Evolutionary conservation across 2,329 filamentous ascomycete species (phyloP).

Genomic region (Diaporthe sp.): DNA sequence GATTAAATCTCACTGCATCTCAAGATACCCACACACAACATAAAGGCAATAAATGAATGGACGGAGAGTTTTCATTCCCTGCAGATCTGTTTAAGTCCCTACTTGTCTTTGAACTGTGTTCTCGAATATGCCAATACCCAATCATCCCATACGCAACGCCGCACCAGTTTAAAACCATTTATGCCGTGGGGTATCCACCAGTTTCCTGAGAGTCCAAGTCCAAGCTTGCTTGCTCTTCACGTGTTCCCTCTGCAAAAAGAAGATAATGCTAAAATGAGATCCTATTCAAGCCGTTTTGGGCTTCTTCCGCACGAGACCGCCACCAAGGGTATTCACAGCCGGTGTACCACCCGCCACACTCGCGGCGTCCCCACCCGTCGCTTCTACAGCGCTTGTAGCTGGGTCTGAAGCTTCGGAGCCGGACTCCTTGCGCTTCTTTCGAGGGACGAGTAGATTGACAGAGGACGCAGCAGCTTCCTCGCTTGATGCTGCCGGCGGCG

Average conservation of each 20-base stretch:
- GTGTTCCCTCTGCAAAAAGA: not conserved
- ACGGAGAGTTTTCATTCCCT: not conserved
- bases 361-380: not conserved
- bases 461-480: not conserved
- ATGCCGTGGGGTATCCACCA: constrained; percentile 39
- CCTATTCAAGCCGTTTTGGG: constrained; percentile 35
- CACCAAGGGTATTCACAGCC: constrained; percentile 53
- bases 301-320: constrained; percentile 63
- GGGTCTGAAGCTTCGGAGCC: constrained; percentile 39
- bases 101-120: not conserved
- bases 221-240: not conserved
- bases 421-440: constrained; percentile 41
- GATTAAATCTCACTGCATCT: not conserved
- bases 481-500: constrained; percentile 9
- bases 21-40: constrained; percentile 38
- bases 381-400: constrained; percentile 31
- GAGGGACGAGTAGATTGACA: constrained; percentile 35
- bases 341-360: constrained; percentile 34
- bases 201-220: constrained; percentile 12
- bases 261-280: not conserved
- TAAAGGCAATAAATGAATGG: not conserved
- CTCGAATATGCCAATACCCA: not conserved
- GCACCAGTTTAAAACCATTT: constrained; percentile 10
- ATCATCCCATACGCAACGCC: constrained; percentile 10
- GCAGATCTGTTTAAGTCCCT: not conserved